Conservation (phyloP, 208 protist genomes). For the Porcisia deanei region DNA sequence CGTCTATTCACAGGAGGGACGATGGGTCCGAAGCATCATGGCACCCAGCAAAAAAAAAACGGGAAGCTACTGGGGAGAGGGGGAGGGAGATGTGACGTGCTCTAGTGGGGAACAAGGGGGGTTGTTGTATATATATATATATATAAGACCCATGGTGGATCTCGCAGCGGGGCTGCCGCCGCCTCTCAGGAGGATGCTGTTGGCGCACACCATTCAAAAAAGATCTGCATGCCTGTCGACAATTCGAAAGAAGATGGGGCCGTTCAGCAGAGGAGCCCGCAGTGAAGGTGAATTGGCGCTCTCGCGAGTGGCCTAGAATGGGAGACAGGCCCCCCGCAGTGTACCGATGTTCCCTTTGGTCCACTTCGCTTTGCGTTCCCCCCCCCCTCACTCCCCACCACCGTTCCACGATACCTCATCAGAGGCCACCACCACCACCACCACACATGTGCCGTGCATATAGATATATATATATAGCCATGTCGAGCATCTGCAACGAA, state of each 20-base stretch:
- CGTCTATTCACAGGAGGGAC: background rate
- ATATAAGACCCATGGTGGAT: too few species aligned
- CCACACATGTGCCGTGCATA: too few species aligned
- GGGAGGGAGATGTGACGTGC: too few species aligned
- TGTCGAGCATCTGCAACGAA: background rate
- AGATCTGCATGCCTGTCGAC: too few species aligned
- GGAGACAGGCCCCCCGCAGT: background rate
- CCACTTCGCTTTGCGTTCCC: background rate
- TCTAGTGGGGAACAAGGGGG: too few species aligned
- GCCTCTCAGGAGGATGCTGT: too few species aligned
- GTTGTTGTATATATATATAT: too few species aligned
- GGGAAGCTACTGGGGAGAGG: background rate
- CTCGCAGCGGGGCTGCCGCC: too few species aligned
- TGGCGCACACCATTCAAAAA: too few species aligned
- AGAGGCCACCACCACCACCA: background rate
- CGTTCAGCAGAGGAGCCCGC: background rate
- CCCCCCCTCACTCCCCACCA: too few species aligned
- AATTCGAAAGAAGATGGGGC: too few species aligned
- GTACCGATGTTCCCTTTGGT: background rate
- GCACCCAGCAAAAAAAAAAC: background rate
- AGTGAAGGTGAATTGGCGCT: background rate
- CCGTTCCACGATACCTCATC: background rate
- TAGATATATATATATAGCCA: too few species aligned
- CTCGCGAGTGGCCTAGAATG: background rate
- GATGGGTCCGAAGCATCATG: background rate